Percentiles rank a stretch among this genome's conserved stretches.
Conservation (phyloP, 768 basidiomycete genomes). For the Sistotremastrum suecicum region DNA sequence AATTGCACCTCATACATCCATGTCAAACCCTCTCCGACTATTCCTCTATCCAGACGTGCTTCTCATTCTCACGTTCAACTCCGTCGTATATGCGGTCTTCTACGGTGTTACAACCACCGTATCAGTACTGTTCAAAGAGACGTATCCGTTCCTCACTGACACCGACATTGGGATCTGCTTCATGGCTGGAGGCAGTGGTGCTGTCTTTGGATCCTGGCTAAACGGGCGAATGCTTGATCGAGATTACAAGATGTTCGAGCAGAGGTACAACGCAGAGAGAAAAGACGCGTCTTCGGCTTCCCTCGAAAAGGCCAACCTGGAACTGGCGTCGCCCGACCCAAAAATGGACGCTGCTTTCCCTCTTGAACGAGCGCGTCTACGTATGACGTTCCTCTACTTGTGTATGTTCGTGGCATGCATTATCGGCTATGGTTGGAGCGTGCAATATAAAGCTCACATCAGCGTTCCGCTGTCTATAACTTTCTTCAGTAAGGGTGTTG, state of each 20-base stretch:
- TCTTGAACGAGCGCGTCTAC: slow-evolving; percentile 10
- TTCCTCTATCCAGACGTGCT: slow-evolving; percentile 43
- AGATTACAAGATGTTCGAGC: slow-evolving; percentile 38
- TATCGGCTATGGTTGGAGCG: slow-evolving; percentile 16
- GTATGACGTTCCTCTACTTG: slow-evolving; percentile 9
- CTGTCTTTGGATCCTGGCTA: slow-evolving; percentile 40
- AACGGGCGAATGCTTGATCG: slow-evolving; percentile 53
- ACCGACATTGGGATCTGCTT: slow-evolving; percentile 66
- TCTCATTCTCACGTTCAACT: slow-evolving; percentile 39
- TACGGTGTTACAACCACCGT: slow-evolving; percentile 48
- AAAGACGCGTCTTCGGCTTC: not conserved
- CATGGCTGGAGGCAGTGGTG: slow-evolving; percentile 61
- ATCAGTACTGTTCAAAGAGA: slow-evolving; percentile 41
- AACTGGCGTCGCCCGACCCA: no score
- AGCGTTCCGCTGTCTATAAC: slow-evolving; percentile 14
- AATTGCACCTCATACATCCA: slow-evolving; percentile 18
- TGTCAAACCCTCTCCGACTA: slow-evolving; percentile 41
- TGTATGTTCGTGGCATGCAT: slow-evolving; percentile 3
- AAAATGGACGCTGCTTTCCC: slow-evolving; percentile 23
- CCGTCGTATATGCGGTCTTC: slow-evolving; percentile 37
- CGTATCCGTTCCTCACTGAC: slow-evolving; percentile 47
- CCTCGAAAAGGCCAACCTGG: no score
- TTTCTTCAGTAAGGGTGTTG: slow-evolving; percentile 10
- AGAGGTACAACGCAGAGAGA: slow-evolving; percentile 10
- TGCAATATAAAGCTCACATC: slow-evolving; percentile 12